Evolutionary conservation across 1,139 yeast genomes (phyloP), one percentile per base, ranked within the genome.

Genomic region (Nematodospora anomalae): DNA sequence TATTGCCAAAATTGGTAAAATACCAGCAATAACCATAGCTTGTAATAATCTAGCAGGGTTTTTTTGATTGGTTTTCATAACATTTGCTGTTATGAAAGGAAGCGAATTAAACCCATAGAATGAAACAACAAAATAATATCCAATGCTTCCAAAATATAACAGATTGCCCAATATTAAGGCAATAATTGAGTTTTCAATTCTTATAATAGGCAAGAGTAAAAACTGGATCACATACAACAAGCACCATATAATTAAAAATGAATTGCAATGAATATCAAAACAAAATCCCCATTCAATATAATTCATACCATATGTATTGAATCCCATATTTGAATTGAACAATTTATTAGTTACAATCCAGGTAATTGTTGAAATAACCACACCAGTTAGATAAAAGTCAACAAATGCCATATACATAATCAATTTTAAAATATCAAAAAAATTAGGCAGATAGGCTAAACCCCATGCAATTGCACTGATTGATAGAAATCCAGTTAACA

Each of bases 391-490:
- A 41, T 86, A 72, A 54, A 87, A 88, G 55, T 89, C 96, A 32
- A 87, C 77, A 42, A 84, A 63, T n/a, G 88, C 94, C 95, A 87
- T 85, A 56, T 85, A 84, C 16, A 84, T 52, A 42, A 88, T 76
- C 50, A 87, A 66, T 50, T 74, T 76, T 35, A 85, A 45, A 16
- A 85, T 79, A 12, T 83, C 81, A 23, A 71, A 42, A 7, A 83
- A 45, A 2, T 76, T 70, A 1, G 88, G 85, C 1, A 86, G 76
- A 53, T 86, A 88, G 0, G 90, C 86, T 36, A 86, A 59, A 1
- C 96, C 96, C 97, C 97, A 89, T 4, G 90, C 94, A 23, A 89
- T 54, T 0, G 96, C 96, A 46, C 92, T 80, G 10, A 86, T 58
- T 2, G 79, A 71, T 21, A 89, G 62, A 43, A 88, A 74, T 2